Evolutionary conservation across 1,284 basidiomycete species (phyloP), one percentile per base, ranked within the genome.

Genomic region (Ustilago cynodontis): DNA sequence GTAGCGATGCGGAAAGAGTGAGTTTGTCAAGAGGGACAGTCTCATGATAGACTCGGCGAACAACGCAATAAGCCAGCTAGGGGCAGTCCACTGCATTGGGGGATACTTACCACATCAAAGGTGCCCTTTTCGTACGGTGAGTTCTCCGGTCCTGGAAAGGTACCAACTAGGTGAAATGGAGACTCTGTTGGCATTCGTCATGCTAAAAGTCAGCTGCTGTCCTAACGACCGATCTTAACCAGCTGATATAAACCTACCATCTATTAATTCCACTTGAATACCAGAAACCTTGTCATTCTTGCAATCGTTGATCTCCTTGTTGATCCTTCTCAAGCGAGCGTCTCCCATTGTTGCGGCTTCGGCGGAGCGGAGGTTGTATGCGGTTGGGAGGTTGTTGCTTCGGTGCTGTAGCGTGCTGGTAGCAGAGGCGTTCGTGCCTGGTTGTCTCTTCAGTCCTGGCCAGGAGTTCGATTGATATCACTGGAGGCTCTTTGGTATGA

Each of bases 121-220:
- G 90, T 90, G 20, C 97, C 97, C 37, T 95, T 95, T 81, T 95
- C 91, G 80, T 98, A 99, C 0, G 96, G 94, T 3, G 95, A 98
- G 57, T 91, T 95, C 68, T 87, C 80, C 78, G 87, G 80, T 1
- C 68, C 71, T 10, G 67, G 67, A 31, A 78, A 80, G 1, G 75
- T 79, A 24, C 79, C 82, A 24, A 80, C 69, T 5, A 79, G 69
- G 53, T 80, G 74, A 45, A 78, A 79, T 2, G 74, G 75, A 3
- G 70, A 76, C 13, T 78, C 77, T 71, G 31, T 28, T 28, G 9
- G 26, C 28, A 20, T 26, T 33, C 24, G 41, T 43, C 3, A 51
- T 7, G 9, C 16, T 49, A 11, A 35, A 22, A 39, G 58, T 70
- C 35, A 71, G 45, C 16, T 4, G 22, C 24, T 22, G 20, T 20